Evolutionary conservation across 2,329 filamentous ascomycete genomes (phyloP), one percentile per base, ranked within the genome.

Genomic region (Pseudocercospora eumusae): DNA sequence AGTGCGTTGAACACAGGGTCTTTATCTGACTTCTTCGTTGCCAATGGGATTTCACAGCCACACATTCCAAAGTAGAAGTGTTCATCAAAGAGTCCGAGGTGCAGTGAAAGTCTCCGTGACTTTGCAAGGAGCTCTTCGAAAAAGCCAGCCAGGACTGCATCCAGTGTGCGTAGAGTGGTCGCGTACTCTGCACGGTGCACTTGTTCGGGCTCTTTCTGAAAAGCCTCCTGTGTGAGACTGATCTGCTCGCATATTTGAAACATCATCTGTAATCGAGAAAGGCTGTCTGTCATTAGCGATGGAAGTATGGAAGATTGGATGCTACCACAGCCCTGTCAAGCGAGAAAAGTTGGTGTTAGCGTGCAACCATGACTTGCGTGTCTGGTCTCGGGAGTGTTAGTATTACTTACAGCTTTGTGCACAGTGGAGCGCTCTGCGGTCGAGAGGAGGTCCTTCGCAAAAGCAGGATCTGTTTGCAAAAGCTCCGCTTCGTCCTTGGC

Each of bases 401-500:
- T 11, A 15, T 33, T 33, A 45, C 42, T 45, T 21, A 45, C 42
- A 21, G 42, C 15, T 20, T 27, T 28, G 49, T 53, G 10, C 23
- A 28, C 25, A 2, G 10, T 33, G 11, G 23, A 53, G 13, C 23
- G 9, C n/a, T 53, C 49, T 13, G 25, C 25, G 7, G 49, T 18
- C 1, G 49, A 21, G 18, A 53, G 49, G 4, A 31, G 21, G 15
- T 53, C 25, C 11, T 27, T 11, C 25, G 28, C 49, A 18, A 28
- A 28, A 15, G 49, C 49, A 28, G 49, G 49, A 53, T 53, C 49
- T 28, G 49, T 53, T 28, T 53, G 49, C 21, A 53, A 25, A 31
- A 53, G 49, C 49, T 27, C 21, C 21, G 23, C n/a, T 33, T 53
- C 49, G 25, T 47, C 55, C 11, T 5, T 13, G 6, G 33, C 33